Evolutionary conservation across 1,139 yeast genomes (phyloP).

Genomic region (Blastobotrys serpentis): DNA sequence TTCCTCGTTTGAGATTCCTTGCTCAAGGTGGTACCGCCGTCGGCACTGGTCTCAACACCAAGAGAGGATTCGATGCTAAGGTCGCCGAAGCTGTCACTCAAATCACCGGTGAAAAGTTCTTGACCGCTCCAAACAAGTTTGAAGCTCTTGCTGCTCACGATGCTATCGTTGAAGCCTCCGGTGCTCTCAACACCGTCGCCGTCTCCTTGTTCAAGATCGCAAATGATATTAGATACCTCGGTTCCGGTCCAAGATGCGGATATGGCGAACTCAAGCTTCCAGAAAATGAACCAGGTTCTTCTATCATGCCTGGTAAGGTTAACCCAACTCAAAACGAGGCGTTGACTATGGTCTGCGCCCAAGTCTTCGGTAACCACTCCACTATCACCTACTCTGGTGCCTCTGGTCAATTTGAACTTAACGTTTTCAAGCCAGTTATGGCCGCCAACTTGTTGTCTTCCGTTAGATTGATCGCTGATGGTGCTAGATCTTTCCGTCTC

Average conservation of each 20-base stretch:
- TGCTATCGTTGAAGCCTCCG: conserved; percentile 95
- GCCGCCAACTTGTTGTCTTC: conserved; percentile 86
- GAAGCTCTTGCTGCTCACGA: conserved; percentile 99
- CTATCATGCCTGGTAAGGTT: conserved; percentile 99
- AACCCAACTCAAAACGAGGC: conserved; percentile 99
- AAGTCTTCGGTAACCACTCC: conserved; percentile 95
- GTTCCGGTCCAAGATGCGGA: conserved; percentile 99
- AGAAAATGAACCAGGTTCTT: conserved; percentile 98
- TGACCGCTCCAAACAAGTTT: conserved; percentile 97
- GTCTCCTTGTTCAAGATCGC: conserved; percentile 93
- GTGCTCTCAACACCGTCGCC: conserved; percentile 95
- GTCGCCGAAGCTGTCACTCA: conserved; percentile 77
- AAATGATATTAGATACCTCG: conserved; percentile 95
- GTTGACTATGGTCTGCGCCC: conserved; percentile 95
- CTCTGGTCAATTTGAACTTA: conserved; percentile 96
- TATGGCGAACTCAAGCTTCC: conserved; percentile 94
- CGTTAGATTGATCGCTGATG: conserved; percentile 85
- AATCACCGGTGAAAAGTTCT: conserved; percentile 82
- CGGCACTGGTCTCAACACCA: conserved; percentile 96
- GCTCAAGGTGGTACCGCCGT: conserved; percentile 99
- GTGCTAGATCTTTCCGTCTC: conserved; percentile 80
- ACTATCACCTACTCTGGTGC: conserved; percentile 97
- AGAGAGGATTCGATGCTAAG: conserved; percentile 79
- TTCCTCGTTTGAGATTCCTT: conserved; percentile 73
- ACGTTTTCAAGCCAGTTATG: conserved; percentile 96